These are phyloP conservation scores for Flaveria linearis DNA, from an alignment of 129 eudicot genomes.

Conservation along the genomic window DNA sequence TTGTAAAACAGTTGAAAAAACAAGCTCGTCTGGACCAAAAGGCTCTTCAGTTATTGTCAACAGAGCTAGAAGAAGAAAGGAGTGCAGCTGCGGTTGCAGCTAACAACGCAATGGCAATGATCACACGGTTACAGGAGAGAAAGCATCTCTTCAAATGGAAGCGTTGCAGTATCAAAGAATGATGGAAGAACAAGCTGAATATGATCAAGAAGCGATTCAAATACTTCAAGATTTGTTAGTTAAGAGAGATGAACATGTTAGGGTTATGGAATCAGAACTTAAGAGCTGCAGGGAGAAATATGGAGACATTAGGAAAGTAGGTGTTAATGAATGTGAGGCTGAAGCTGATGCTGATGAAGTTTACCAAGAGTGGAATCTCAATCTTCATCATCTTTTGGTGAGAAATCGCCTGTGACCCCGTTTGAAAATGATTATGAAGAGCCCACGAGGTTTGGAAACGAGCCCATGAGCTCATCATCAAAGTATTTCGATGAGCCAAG, in stretches of 20 bases:
- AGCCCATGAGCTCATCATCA: background rate
- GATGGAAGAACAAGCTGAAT: conserved; percentile 90
- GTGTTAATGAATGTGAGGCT: conserved; percentile 57
- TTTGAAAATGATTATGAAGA: conserved; percentile 32
- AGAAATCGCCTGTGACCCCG: conserved; percentile 51
- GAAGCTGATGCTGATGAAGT: conserved; percentile 56
- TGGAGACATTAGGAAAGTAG: conserved; percentile 50
- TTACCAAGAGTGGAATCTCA: conserved; percentile 68
- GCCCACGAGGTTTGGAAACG: conserved; percentile 7
- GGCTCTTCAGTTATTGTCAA: conserved; percentile 51
- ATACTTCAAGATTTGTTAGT: conserved; percentile 51
- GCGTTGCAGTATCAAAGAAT: conserved; percentile 87
- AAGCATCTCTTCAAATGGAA: conserved; percentile 93
- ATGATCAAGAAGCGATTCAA: conserved; percentile 76
- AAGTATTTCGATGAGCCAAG: conserved; percentile 13
- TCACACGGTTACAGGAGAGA: conserved; percentile 90
- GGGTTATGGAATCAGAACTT: conserved; percentile 58
- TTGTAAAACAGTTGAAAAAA: conserved; percentile 46
- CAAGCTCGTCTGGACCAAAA: conserved; percentile 60
- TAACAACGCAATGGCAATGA: conserved; percentile 98
- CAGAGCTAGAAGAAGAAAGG: conserved; percentile 91
- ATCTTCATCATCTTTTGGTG: conserved; percentile 43
- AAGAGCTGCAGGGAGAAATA: conserved; percentile 51
- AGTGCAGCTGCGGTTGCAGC: conserved; percentile 94
- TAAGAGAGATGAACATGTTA: conserved; percentile 56